Evolutionary conservation across 768 basidiomycete species (phyloP), one percentile per base, ranked within the genome.

Genomic region (Agrocybe chaxingu): DNA sequence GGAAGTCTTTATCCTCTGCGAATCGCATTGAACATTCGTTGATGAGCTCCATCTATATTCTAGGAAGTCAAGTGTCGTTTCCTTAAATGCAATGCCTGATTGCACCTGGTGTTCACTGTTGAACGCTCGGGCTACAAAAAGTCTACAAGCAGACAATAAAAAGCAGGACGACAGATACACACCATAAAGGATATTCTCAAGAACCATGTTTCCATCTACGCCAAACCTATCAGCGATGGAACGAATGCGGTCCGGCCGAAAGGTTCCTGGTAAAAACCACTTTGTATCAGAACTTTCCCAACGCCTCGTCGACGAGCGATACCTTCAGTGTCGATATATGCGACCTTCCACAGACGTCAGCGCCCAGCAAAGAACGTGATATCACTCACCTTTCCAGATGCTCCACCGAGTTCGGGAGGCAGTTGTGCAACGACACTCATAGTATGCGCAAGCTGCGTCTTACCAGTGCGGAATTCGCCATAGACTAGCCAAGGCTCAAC

Each of bases 381-480:
- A 41, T 24, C 41, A 52, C 63, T 40, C 46, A 85, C 89, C 76
- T 92, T 96, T 37, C 95, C 95, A 10, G 87, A 79, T 1, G 91
- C 95, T 6, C 95, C 95, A 5, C 93, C 94, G 60, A 94, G 78
- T 44, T 96, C 93, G 2, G 82, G 74, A 29, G 95, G 95, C 40
- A 98, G 79, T 62, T 98, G 95, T 3, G 92, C 70, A 4, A 94
- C 73, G 6, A 98, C 91, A 59, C 90, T 92, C 79, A 97, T 88
- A 9, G 95, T 98, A 68, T 97, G 96, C 19, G 92, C 92, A 44
- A 96, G 75, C 64, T 98, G 96, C 4, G 95, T 97, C 70, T 96
- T 95, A 30, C 95, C 95, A 0, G 96, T 98, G 31, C 95, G 81
- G 67, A 89, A 98, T 68, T 98, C 95, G 40, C 96, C 95, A 61